Percentiles rank a stretch among this genome's conserved stretches.
phyloP scores from a whole-genome alignment of 2,329 filamentous ascomycete species.

The Fusarium begoniae region DNA sequence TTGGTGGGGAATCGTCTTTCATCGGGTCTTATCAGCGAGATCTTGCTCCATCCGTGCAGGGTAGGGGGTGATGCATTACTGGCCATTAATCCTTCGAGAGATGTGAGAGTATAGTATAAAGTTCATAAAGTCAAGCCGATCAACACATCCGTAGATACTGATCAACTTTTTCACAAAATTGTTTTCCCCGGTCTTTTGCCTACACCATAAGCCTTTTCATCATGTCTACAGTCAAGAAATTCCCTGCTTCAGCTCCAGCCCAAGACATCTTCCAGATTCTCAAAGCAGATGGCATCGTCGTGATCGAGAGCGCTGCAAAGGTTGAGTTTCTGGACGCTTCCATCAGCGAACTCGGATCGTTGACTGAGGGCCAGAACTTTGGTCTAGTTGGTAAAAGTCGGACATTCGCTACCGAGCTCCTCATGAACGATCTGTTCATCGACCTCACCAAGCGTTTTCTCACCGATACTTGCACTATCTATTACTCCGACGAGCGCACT shows the following conservation, averaged over 20 bases:
- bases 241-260: neutral
- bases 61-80: too few species aligned
- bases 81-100: too few species aligned
- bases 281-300: neutral
- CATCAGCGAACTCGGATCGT: rapidly evolving
- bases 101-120: too few species aligned
- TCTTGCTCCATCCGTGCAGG: too few species aligned
- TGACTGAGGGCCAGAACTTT: neutral
- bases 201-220: neutral
- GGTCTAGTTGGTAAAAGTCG: neutral
- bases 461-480: neutral
- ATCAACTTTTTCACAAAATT: neutral
- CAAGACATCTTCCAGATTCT: neutral
- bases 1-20: too few species aligned
- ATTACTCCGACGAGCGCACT: neutral
- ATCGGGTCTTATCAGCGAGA: too few species aligned
- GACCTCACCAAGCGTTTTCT: neutral
- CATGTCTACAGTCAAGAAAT: neutral
- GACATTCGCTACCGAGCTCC: neutral
- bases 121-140: too few species aligned
- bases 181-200: too few species aligned
- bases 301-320: neutral
- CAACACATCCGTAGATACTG: neutral
- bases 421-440: neutral
- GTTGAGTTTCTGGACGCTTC: neutral